phyloP scores from a whole-genome alignment of 176 grass and related monocot species.

The Bothriochloa decipiens region DNA sequence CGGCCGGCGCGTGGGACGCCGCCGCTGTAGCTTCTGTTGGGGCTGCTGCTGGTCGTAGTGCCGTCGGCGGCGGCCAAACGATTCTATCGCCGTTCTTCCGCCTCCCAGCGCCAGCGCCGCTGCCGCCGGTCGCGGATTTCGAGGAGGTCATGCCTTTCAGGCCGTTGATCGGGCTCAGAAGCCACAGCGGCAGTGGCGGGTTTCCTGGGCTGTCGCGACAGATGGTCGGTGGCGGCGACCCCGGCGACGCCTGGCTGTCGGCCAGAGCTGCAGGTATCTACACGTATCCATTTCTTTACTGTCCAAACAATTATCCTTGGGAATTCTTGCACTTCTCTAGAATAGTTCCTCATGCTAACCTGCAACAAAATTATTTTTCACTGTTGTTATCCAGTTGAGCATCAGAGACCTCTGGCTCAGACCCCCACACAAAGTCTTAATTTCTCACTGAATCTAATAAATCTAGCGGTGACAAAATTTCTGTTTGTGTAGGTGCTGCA shows the following conservation, averaged over 20 bases:
- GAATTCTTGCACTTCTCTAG: constrained; percentile 7
- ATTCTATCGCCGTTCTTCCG: constrained; percentile 59
- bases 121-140: not conserved
- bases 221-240: not conserved
- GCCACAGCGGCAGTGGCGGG: constrained; percentile 5
- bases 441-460: constrained; percentile 12
- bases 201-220: constrained; percentile 5
- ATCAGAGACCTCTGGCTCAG: not conserved
- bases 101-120: constrained; percentile 35
- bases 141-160: constrained; percentile 23
- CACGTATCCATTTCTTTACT: no score
- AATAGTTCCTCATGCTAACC: no score
- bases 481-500: constrained; percentile 54
- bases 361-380: no score
- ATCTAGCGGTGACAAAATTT: constrained; percentile 30
- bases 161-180: constrained; percentile 23
- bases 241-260: not conserved
- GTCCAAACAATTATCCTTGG: not conserved
- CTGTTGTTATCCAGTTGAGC: constrained; percentile 21
- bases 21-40: not conserved
- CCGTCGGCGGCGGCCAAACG: not conserved
- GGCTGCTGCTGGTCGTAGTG: not conserved
- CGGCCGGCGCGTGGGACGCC: constrained; percentile 7
- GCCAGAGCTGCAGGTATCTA: constrained; percentile 41
- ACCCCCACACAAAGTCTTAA: not conserved